phyloP scores from a whole-genome alignment of 2,329 filamentous ascomycete genomes.

The Plectosphaerella plurivora region DNA sequence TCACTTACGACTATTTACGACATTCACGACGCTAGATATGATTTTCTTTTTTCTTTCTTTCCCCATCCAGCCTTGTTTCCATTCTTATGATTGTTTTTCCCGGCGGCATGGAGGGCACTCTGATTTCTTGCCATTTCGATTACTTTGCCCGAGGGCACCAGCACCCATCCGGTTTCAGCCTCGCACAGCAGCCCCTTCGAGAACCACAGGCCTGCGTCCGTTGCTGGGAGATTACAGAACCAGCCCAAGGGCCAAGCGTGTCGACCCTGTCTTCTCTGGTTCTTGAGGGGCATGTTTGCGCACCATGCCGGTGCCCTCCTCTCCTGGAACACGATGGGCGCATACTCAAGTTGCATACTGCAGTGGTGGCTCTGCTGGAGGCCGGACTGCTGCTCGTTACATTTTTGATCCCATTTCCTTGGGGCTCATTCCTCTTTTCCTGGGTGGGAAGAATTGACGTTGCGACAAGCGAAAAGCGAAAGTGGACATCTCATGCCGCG shows the following conservation, averaged over 20 bases:
- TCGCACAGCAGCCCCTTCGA: not conserved
- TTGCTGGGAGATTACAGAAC: not conserved
- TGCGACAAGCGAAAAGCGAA: too few species aligned
- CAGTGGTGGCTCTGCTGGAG: too few species aligned
- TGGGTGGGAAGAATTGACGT: too few species aligned
- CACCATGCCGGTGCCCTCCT: not conserved
- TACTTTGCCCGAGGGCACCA: not conserved
- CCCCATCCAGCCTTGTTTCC: too few species aligned
- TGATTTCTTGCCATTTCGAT: not conserved
- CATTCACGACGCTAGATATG: constrained; percentile 13
- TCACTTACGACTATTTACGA: constrained; percentile 14
- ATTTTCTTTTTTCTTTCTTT: constrained; percentile 10
- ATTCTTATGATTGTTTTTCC: not conserved
- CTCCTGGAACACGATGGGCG: not conserved
- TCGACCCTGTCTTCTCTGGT: not conserved
- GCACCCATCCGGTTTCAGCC: not conserved
- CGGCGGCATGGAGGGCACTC: not conserved
- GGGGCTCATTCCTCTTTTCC: too few species aligned
- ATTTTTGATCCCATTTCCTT: too few species aligned
- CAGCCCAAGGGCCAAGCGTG: not conserved
- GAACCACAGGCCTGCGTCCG: not conserved
- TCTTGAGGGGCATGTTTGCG: not conserved
- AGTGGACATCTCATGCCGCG: too few species aligned
- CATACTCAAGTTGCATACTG: too few species aligned
- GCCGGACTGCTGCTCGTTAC: too few species aligned